Evolutionary conservation across 768 basidiomycete species (phyloP), one percentile per base, ranked within the genome.

Genomic region (Pisolithus microcarpus): DNA sequence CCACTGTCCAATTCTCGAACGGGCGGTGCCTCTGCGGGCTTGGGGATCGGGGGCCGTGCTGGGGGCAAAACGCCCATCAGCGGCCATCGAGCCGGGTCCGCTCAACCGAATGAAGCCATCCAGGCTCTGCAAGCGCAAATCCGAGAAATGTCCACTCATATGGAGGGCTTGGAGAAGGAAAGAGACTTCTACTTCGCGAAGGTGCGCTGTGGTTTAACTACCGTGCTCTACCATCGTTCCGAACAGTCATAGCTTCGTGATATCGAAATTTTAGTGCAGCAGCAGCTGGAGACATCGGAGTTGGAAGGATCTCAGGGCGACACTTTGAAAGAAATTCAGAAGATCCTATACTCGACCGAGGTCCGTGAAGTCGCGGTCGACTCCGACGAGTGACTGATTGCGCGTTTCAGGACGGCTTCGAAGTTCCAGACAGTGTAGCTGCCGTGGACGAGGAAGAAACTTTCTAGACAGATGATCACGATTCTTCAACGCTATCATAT

Each of bases 151-250:
- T 80, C 81, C 34, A 66, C 73, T 0, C 87, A 91, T 62, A 72
- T 96, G 56, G 92, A 94, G 64, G 89, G 90, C 1, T 72, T 98
- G 37, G 93, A 98, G 75, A 97, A 93, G 74, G 96, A 99, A 71
- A 75, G 94, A 43, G 94, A 98, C 67, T 98, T 99, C 69, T 99
- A 99, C 71, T 99, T 98, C 68, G 84, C 87, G 62, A 99, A 97
- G 81, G 94, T 95, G 58, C 43, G 76, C 60, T 26, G 30, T 7
- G 1, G 8, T 16, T 13, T 38, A 26, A 23, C 21, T 53, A 28
- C 43, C 24, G 47, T 52, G 43, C 8, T 38, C 43, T 50, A 56
- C 46, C 9, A 40, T 49, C 49, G 23, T 28, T 16, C 48, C 49
- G 42, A 42, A 11, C 47, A n/a, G 26, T 43, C 52, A n/a, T 48